phyloP scores from a whole-genome alignment of 495 filamentous ascomycete species.

The Penicillium arizonense region DNA sequence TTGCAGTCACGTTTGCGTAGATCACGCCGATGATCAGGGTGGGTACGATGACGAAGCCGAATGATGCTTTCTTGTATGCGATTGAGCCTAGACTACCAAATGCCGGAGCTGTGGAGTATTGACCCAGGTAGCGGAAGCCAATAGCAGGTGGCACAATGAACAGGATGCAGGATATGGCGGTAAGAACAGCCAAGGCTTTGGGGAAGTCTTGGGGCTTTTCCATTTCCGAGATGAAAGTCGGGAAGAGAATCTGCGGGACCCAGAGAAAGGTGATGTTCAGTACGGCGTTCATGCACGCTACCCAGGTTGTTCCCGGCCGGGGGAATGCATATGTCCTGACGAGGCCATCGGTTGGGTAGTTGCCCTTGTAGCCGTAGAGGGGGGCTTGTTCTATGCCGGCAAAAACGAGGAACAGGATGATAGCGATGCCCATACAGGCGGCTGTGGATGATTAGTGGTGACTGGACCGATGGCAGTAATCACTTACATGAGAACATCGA shows the following conservation, averaged over 20 bases:
- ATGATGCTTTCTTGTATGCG: slow-evolving; percentile 49
- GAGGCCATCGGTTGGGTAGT: slow-evolving; percentile 36
- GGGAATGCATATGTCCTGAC: slow-evolving; percentile 47
- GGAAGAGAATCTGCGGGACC: slow-evolving; percentile 55
- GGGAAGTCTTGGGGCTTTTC: slow-evolving; percentile 54
- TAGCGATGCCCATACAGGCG: slow-evolving; percentile 43
- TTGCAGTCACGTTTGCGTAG: slow-evolving; percentile 52
- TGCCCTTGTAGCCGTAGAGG: slow-evolving; percentile 22
- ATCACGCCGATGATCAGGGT: slow-evolving; percentile 51
- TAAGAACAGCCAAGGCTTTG: slow-evolving; percentile 49
- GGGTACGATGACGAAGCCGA: slow-evolving; percentile 43
- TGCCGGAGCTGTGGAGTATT: slow-evolving; percentile 47
- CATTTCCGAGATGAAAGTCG: slow-evolving; percentile 59
- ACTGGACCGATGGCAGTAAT: not conserved
- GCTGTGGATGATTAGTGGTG: slow-evolving; percentile 11
- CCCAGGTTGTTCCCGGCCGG: slow-evolving; percentile 42
- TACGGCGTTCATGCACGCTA: slow-evolving; percentile 47
- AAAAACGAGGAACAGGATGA: slow-evolving; percentile 47
- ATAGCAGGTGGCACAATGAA: slow-evolving; percentile 54
- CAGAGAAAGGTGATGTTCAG: slow-evolving; percentile 47
- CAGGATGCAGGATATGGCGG: slow-evolving; percentile 47
- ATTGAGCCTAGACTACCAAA: slow-evolving; percentile 47
- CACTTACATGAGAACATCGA: slow-evolving; percentile 41
- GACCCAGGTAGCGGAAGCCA: slow-evolving; percentile 52
- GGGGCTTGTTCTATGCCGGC: slow-evolving; percentile 42